phyloP scores from a whole-genome alignment of 176 grass and related monocot species.

The Neostapfia colusana region DNA sequence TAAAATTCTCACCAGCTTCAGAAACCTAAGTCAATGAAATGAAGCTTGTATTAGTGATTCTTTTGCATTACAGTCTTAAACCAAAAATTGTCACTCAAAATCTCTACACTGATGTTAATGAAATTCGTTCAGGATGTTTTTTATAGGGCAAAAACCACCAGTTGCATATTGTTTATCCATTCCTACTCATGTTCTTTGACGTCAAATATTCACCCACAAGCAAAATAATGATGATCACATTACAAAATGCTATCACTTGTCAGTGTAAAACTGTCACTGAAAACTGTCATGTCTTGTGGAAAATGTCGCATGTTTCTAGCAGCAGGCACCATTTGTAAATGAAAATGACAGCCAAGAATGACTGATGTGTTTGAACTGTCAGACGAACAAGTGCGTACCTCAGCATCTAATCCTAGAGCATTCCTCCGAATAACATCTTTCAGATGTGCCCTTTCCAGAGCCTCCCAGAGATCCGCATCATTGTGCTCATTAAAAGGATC shows the following conservation, averaged over 20 bases:
- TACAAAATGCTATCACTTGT: slow-evolving; percentile 19
- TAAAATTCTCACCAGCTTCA: slow-evolving; percentile 97
- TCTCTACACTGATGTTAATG: slow-evolving; percentile 9
- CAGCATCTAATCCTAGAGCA: slow-evolving; percentile 80
- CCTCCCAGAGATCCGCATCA: slow-evolving; percentile 98
- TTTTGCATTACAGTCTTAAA: slow-evolving; percentile 10
- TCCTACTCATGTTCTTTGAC: background rate
- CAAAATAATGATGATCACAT: background rate
- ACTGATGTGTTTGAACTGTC: background rate
- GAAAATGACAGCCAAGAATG: background rate
- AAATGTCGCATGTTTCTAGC: background rate
- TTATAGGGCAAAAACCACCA: background rate
- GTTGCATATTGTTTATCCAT: slow-evolving; percentile 22
- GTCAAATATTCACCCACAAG: background rate
- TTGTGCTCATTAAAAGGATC: slow-evolving; percentile 99
- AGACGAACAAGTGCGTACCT: slow-evolving; percentile 56
- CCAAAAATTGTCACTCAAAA: background rate
- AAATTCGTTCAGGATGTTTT: background rate
- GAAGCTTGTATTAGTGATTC: background rate
- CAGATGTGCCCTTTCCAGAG: slow-evolving; percentile 94
- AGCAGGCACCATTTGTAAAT: slow-evolving; percentile 12
- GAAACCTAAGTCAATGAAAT: slow-evolving; percentile 61
- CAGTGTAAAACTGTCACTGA: slow-evolving; percentile 1
- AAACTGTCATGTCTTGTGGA: slow-evolving; percentile 1
- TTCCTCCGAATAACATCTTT: slow-evolving; percentile 95